Percentiles rank a stretch among this genome's conserved stretches.
Conservation (phyloP, 2,329 filamentous ascomycete genomes). For the Cercospora sesami region DNA sequence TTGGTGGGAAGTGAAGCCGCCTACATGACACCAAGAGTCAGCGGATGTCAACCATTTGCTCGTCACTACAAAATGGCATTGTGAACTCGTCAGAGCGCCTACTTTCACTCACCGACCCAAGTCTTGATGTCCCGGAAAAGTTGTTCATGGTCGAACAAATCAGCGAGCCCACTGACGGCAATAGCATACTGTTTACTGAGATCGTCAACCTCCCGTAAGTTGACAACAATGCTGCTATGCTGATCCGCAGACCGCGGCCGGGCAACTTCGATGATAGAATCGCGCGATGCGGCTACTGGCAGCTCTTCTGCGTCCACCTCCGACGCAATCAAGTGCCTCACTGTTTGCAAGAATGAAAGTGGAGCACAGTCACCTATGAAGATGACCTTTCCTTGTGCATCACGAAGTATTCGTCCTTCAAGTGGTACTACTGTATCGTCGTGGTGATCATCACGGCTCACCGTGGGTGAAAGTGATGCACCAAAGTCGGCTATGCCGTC, state of each 20-base stretch:
- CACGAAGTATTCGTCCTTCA: slow-evolving; percentile 51
- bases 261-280: slow-evolving; percentile 30
- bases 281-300: slow-evolving; percentile 22
- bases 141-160: slow-evolving; percentile 49
- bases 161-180: slow-evolving; percentile 51
- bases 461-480: slow-evolving; percentile 23
- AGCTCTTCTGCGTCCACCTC: slow-evolving; percentile 44
- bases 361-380: slow-evolving; percentile 57
- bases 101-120: slow-evolving; percentile 28
- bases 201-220: slow-evolving; percentile 43
- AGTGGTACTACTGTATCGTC: slow-evolving; percentile 46
- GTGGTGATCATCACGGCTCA: slow-evolving; percentile 31
- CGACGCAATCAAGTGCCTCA: slow-evolving; percentile 52
- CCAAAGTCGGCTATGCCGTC: slow-evolving; percentile 19
- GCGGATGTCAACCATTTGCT: background rate
- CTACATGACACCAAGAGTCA: background rate
- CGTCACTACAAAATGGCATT: background rate
- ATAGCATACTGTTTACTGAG: slow-evolving; percentile 48
- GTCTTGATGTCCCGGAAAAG: slow-evolving; percentile 32
- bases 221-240: slow-evolving; percentile 32
- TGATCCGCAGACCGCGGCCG: slow-evolving; percentile 1
- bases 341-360: slow-evolving; percentile 55
- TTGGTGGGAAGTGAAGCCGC: slow-evolving; percentile 10
- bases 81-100: background rate
- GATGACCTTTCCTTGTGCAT: slow-evolving; percentile 56